A percentile compares a stretch with the other conserved stretches of the same genome.
phyloP scores from a whole-genome alignment of 169 alveolate genomes.

The Neospora caninum region DNA sequence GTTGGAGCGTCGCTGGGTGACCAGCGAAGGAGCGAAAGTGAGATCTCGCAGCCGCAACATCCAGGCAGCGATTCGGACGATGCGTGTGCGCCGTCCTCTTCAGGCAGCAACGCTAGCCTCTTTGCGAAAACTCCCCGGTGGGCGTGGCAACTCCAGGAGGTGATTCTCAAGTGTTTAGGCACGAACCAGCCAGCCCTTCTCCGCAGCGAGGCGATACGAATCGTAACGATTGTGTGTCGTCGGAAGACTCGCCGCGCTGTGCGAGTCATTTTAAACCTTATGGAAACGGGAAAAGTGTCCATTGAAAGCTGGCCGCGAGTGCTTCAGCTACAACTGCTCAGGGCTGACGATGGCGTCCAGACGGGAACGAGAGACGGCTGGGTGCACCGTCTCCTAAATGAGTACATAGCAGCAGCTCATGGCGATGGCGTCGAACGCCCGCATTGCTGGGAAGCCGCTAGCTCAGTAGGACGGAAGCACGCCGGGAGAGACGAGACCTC shows the following conservation, averaged over 20 bases:
- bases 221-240: neutral
- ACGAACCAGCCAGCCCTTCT: neutral
- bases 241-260: constrained; percentile 20
- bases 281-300: neutral
- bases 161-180: constrained; percentile 18
- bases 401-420: constrained; percentile 8
- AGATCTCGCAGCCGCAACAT: neutral
- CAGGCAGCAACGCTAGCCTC: neutral
- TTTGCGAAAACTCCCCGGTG: neutral
- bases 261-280: neutral
- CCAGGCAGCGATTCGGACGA: neutral
- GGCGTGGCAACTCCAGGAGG: constrained; percentile 34
- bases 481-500: no score
- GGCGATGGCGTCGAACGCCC: neutral
- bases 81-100: neutral
- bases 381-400: neutral
- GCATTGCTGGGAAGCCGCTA: no score
- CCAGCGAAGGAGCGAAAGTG: neutral
- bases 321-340: neutral
- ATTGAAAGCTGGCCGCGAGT: neutral
- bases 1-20: no score
- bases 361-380: neutral
- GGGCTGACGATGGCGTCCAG: neutral
- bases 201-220: neutral
- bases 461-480: no score